Conservation (phyloP, 116 monocot species). For the Cymodocea nodosa region DNA sequence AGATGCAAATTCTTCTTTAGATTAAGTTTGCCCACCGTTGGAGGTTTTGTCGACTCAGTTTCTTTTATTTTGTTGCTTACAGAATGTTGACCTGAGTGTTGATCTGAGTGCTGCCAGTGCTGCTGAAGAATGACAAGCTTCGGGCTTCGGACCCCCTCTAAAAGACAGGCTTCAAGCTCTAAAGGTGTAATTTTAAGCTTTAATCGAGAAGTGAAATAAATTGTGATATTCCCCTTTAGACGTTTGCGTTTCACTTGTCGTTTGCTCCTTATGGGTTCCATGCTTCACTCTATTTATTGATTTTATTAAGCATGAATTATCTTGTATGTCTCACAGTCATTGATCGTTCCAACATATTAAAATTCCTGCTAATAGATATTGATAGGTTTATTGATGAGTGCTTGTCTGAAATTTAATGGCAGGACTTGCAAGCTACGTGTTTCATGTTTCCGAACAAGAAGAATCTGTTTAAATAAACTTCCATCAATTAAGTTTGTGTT, state of each 20-base stretch:
- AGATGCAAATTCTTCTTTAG: not conserved
- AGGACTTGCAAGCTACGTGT: too few relatives aligned
- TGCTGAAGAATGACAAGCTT: slow-evolving; percentile 44
- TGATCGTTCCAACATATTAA: not conserved
- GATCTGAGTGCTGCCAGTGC: slow-evolving; percentile 71
- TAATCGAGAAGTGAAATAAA: not conserved
- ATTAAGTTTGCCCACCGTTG: too few relatives aligned
- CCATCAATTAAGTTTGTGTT: too few relatives aligned
- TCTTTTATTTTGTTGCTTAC: slow-evolving; percentile 6
- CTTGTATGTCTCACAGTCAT: not conserved
- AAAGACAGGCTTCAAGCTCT: not conserved
- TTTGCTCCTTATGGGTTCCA: not conserved
- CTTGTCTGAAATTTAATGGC: too few relatives aligned
- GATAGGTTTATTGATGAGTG: too few relatives aligned
- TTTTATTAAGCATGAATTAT: not conserved
- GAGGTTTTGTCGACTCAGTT: too few relatives aligned
- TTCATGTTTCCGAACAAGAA: too few relatives aligned
- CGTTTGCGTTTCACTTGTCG: not conserved
- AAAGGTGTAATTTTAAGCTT: not conserved
- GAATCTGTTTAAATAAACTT: too few relatives aligned
- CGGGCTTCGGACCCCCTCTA: too few relatives aligned
- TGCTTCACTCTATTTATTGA: not conserved
- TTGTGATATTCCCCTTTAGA: not conserved
- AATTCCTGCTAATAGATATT: too few relatives aligned
- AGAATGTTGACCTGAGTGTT: slow-evolving; percentile 54